phyloP scores from a whole-genome alignment of 495 filamentous ascomycete species.

The Penicillium argentinense region DNA sequence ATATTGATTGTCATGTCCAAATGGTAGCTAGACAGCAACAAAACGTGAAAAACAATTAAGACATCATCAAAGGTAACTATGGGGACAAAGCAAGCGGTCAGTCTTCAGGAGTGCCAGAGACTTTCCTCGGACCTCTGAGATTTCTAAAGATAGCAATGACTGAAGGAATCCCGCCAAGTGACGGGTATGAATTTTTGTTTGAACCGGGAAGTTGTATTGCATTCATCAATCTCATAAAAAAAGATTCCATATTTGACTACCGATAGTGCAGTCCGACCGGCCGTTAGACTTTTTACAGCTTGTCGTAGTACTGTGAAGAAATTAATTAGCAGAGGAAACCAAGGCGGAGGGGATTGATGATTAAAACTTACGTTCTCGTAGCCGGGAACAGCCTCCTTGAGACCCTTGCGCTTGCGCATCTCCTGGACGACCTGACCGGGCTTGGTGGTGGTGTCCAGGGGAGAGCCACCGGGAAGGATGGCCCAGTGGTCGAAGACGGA shows the following conservation, averaged over 20 bases:
- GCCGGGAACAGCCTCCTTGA: conserved; percentile 91
- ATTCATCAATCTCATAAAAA: conserved; percentile 54
- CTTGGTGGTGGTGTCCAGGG: conserved; percentile 83
- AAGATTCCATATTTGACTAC: conserved; percentile 40
- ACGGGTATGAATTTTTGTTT: conserved; percentile 31
- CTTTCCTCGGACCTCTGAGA: conserved; percentile 11
- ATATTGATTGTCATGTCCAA: conserved; percentile 39
- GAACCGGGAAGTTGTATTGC: conserved; percentile 49
- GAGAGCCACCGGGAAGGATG: conserved; percentile 88
- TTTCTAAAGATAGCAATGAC: conserved; percentile 21
- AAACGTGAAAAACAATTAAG: conserved; percentile 5
- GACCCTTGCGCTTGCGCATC: conserved; percentile 98
- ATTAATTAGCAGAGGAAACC: conserved; percentile 51
- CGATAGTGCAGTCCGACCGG: conserved; percentile 33
- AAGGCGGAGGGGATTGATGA: no score
- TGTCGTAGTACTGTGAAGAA: conserved; percentile 87
- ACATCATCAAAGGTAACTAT: conserved; percentile 24
- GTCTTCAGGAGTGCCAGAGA: conserved; percentile 23
- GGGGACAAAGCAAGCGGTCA: conserved; percentile 25
- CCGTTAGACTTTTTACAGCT: conserved; percentile 71
- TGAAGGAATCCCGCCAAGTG: conserved; percentile 15
- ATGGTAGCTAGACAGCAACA: conserved; percentile 27
- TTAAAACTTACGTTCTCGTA: conserved; percentile 87
- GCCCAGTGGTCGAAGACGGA: conserved; percentile 98
- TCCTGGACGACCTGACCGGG: conserved; percentile 79